Base-by-base conservation (phyloP, 2,329 filamentous ascomycete genomes). In the Raffaelea ambrosiae region DNA sequence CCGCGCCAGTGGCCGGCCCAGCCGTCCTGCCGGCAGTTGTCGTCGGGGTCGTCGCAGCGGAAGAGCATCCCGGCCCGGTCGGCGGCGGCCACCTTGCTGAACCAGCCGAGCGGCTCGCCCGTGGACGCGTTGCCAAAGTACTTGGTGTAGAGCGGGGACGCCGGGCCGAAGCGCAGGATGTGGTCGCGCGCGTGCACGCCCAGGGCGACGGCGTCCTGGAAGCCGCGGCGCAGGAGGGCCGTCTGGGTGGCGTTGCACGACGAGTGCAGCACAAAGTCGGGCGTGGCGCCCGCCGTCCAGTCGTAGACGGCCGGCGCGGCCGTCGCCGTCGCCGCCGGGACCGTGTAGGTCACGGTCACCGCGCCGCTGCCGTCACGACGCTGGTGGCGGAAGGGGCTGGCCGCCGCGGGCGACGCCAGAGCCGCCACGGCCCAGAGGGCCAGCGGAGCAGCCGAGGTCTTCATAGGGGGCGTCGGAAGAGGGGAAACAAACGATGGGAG, bases 1-100 rank as follows among this genome's bases (percentile, higher is more conserved):
- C 82, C 82, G 47, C 83, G 77, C 76, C 76, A 84, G 67, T 86
- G 82, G 31, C 83, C 83, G 41, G 70, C 83, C 74, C 76, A 86
- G 45, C 67, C 35, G 14, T 38, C 18, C 64, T 46, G 55, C 68
- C 67, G 59, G 56, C 83, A 86, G 65, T 86, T 86, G 19, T 70
- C 65, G 55, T 86, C 83, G 0, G 77, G 73, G 54, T 86, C 77
- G 51, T 87, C 83, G 55, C 83, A 86, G 19, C 82, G 76, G 68
- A 86, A 85, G 18, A 79, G 58, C 41, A 82, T 68, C 22, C 67
- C 70, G 0, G 66, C 65, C 57, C 77, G 77, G 61, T 84, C 73
- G 1, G 72, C 79, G 40, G 70, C 70, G 55, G 77, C 67, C 29
- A 86, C 67, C 49, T 76, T 73, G 46, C 82, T 76, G 54, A 73